These are phyloP conservation scores for Trichoderma arundinaceum DNA, from an alignment of 2,329 filamentous ascomycete genomes.

Conservation along the genomic window DNA sequence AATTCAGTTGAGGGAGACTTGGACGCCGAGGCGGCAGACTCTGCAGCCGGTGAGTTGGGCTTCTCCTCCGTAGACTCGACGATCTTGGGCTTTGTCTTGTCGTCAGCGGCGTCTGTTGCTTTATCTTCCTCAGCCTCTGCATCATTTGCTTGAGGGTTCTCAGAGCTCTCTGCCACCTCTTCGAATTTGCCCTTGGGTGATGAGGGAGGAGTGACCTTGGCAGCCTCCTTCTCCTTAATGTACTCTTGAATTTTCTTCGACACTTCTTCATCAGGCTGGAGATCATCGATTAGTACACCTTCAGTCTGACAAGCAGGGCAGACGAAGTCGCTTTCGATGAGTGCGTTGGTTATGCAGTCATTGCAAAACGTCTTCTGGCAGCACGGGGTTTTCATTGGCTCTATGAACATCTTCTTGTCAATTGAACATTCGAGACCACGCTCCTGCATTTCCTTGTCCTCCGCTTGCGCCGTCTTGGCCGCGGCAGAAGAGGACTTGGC, in stretches of 20 bases:
- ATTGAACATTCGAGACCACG: slow-evolving; percentile 90
- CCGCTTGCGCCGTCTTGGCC: slow-evolving; percentile 71
- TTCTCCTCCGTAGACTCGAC: slow-evolving; percentile 41
- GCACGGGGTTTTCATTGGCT: slow-evolving; percentile 98
- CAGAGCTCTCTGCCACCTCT: not conserved
- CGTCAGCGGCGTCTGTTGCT: slow-evolving; percentile 42
- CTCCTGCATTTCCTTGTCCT: slow-evolving; percentile 86
- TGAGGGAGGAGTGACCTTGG: slow-evolving; percentile 49
- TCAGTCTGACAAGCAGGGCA: slow-evolving; percentile 92
- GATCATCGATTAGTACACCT: slow-evolving; percentile 90
- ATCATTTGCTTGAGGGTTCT: slow-evolving; percentile 50
- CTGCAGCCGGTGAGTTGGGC: slow-evolving; percentile 44
- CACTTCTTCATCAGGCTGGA: slow-evolving; percentile 80
- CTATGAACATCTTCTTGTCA: slow-evolving; percentile 97
- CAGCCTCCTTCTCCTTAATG: slow-evolving; percentile 60
- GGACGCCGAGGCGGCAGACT: slow-evolving; percentile 33
- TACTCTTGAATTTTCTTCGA: slow-evolving; percentile 80
- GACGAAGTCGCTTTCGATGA: slow-evolving; percentile 97
- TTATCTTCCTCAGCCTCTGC: slow-evolving; percentile 47
- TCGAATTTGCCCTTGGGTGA: slow-evolving; percentile 42
- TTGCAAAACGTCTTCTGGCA: slow-evolving; percentile 98
- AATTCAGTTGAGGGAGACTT: slow-evolving; percentile 42
- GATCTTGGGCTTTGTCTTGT: slow-evolving; percentile 34
- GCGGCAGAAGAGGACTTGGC: slow-evolving; percentile 84
- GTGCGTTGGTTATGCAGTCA: slow-evolving; percentile 98